These are phyloP conservation scores for Colletotrichum aenigma DNA, from an alignment of 2,329 filamentous ascomycete genomes.

Conservation along the genomic window DNA sequence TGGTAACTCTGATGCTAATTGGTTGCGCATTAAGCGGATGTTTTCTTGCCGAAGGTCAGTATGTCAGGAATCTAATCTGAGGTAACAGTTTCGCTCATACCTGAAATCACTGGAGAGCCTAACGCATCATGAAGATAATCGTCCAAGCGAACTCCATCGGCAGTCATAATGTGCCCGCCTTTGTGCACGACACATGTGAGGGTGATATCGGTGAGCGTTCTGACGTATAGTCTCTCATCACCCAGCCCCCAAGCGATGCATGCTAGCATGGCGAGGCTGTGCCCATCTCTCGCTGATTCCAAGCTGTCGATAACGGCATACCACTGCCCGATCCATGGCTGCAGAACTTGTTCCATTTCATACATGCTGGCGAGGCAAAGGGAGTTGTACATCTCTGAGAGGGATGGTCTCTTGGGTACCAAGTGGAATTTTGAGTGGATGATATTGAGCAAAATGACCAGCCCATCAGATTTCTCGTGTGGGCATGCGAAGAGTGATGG, in stretches of 20 bases:
- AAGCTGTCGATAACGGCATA: background rate
- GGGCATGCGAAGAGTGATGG: slow-evolving; percentile 1
- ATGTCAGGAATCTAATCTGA: too few species aligned
- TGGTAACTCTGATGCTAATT: background rate
- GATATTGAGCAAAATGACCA: slow-evolving; percentile 7
- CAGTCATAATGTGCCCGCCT: background rate
- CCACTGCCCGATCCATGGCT: slow-evolving; percentile 12
- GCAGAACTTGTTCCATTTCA: slow-evolving; percentile 9
- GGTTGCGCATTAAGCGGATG: background rate
- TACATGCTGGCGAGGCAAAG: slow-evolving; percentile 10
- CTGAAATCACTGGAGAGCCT: slow-evolving; percentile 2
- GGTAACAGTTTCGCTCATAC: background rate
- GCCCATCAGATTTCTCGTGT: background rate
- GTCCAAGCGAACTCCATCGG: background rate
- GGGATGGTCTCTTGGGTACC: background rate
- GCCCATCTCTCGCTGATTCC: background rate
- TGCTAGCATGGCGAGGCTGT: background rate
- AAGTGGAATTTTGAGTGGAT: background rate
- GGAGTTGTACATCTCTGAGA: background rate
- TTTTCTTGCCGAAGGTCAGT: background rate
- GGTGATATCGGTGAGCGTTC: background rate
- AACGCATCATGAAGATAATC: slow-evolving; percentile 1
- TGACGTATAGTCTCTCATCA: background rate
- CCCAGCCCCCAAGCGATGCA: slow-evolving; percentile 11
- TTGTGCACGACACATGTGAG: background rate